Conservation (phyloP, 192 early-diverging fungal species). For the Coemansia sp. region DNA sequence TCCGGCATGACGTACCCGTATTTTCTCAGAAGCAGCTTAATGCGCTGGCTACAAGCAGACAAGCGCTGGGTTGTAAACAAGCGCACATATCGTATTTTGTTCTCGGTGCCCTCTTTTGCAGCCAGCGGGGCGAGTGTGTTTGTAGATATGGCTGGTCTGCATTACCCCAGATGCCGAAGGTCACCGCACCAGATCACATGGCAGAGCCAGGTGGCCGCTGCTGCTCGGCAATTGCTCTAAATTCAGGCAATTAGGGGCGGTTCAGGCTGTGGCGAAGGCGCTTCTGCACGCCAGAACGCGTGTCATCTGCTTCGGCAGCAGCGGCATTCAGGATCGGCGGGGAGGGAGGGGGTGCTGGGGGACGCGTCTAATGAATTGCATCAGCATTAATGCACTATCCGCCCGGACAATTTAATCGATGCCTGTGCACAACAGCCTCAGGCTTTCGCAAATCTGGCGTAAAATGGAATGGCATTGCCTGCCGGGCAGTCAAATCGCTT, state of each 20-base stretch:
- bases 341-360: background rate
- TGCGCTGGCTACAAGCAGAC: too few species aligned
- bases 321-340: background rate
- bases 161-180: background rate
- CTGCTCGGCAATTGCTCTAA: background rate
- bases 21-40: background rate
- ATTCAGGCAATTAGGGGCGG: background rate
- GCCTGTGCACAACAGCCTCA: background rate
- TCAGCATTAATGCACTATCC: background rate
- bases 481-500: background rate
- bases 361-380: background rate
- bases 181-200: too few species aligned
- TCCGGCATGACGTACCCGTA: background rate
- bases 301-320: background rate
- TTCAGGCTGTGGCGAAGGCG: background rate
- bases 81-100: too few species aligned
- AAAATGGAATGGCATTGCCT: background rate
- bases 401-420: background rate
- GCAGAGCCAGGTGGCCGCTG: background rate
- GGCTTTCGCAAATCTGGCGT: background rate
- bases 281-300: background rate
- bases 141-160: too few species aligned
- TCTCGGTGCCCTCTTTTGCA: too few species aligned
- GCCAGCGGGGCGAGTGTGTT: too few species aligned
- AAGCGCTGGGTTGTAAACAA: too few species aligned